Evolutionary conservation across 2,329 filamentous ascomycete genomes (phyloP), one percentile per base, ranked within the genome.

Genomic region (Cladosporium sp.): DNA sequence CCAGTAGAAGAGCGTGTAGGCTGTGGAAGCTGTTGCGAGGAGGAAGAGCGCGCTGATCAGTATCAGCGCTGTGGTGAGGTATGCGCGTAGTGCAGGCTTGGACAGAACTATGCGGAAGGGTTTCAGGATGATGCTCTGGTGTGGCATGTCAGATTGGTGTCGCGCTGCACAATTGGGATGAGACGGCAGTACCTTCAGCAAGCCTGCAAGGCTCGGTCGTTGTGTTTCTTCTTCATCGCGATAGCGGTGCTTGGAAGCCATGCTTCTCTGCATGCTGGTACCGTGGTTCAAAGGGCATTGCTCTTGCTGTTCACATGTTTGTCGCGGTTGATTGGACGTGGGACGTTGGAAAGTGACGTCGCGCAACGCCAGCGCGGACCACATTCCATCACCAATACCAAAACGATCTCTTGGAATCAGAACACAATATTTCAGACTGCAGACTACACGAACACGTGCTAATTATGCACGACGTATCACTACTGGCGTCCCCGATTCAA

Each of bases 1-100:
- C 71, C 81, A 79, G 75, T 90, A 90, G 74, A 90, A 89, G 17
- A 86, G 73, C 35, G 77, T 76, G 68, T 89, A 90, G 34, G 85
- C 84, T 37, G 83, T 67, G 6, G 80, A 73, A 5, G 87, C 85
- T 19, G 84, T 70, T 36, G 75, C 78, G 42, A 88, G 73, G 51
- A 90, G 79, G 39, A 81, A 62, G 15, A 80, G 63, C 3, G 81
- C 80, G 20, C 84, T 77, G 51, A 74, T 62, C 45, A 81, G 68
- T 62, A 85, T 75, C 22, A 87, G 76, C 13, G 80, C 62, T 13
- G 79, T 83, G 58, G 82, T 83, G 48, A 90, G 71, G 68, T 89
- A 90, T 28, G 84, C 81, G 65, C 82, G 80, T 52, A 81, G 78
- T n/a, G 86, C 84, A 32, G 81, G 74, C 56, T 81, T 84, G 2